Evolutionary conservation across 163 green algal species (phyloP).

Genomic region (Chlamydomonas reinhardtii): DNA sequence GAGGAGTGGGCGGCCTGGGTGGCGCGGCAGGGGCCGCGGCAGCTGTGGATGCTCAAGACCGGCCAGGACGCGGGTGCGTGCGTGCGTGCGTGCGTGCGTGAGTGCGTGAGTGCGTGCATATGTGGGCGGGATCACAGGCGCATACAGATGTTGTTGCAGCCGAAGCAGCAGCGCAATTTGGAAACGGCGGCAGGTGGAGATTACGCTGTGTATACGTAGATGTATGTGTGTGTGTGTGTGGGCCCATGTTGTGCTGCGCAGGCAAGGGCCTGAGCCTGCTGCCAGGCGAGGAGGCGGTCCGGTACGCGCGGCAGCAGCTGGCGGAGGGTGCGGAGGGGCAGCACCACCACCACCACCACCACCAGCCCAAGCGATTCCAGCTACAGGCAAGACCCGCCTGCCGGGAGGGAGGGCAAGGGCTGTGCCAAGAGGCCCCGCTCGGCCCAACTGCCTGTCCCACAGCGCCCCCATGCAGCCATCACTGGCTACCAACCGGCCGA

Average conservation of each 20-base stretch:
- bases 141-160: no score
- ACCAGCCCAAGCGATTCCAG: neutral
- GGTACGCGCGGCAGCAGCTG: slow-evolving; percentile 21
- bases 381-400: slow-evolving; percentile 1
- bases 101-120: neutral
- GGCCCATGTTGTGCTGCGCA: neutral
- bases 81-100: neutral
- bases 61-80: slow-evolving; percentile 63
- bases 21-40: neutral
- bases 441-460: no score
- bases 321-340: no score
- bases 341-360: neutral
- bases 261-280: slow-evolving; percentile 68
- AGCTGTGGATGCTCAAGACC: slow-evolving; percentile 76
- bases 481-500: no score
- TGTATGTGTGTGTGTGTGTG: no score
- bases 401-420: no score
- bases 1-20: slow-evolving; percentile 56
- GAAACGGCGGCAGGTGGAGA: no score
- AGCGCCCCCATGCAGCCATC: no score
- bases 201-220: no score
- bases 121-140: no score
- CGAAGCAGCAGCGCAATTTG: no score
- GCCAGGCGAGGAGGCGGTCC: slow-evolving; percentile 21
- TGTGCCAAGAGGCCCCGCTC: no score